A percentile compares a stretch with the other conserved stretches of the same genome.
phyloP scores from a whole-genome alignment of 1,284 basidiomycete species.

The Wolfiporia cocos region DNA sequence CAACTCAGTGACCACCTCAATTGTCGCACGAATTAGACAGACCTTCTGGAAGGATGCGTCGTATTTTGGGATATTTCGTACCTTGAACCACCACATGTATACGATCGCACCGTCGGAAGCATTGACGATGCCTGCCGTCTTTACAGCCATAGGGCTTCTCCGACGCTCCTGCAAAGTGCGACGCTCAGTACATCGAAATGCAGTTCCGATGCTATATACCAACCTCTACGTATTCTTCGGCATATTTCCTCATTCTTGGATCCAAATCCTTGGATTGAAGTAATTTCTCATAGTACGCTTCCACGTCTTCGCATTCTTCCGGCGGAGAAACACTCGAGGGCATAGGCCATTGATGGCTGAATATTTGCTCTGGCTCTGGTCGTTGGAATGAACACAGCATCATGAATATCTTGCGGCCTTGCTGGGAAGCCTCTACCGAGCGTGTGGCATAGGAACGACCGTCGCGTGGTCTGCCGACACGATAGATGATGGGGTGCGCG shows the following conservation, averaged over 20 bases:
- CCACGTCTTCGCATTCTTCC: constrained; percentile 56
- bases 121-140: constrained; percentile 32
- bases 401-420: constrained; percentile 74
- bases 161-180: constrained; percentile 70
- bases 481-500: constrained; percentile 76
- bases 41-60: constrained; percentile 79
- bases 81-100: constrained; percentile 79
- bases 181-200: no score
- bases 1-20: not conserved
- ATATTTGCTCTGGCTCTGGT: constrained; percentile 72
- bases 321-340: constrained; percentile 51
- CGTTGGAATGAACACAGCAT: constrained; percentile 84
- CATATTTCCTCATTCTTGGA: constrained; percentile 15
- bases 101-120: constrained; percentile 42
- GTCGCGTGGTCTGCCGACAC: constrained; percentile 81
- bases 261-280: constrained; percentile 12
- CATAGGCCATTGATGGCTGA: constrained; percentile 59
- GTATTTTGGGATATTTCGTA: constrained; percentile 61
- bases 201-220: no score
- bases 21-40: constrained; percentile 11
- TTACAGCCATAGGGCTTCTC: constrained; percentile 67
- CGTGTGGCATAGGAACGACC: constrained; percentile 72
- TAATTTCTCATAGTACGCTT: constrained; percentile 30
- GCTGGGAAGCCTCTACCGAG: constrained; percentile 73
- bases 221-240: constrained; percentile 13